Conservation (phyloP, 2,329 filamentous ascomycete species). For the Hypoxylon rubiginosum region DNA sequence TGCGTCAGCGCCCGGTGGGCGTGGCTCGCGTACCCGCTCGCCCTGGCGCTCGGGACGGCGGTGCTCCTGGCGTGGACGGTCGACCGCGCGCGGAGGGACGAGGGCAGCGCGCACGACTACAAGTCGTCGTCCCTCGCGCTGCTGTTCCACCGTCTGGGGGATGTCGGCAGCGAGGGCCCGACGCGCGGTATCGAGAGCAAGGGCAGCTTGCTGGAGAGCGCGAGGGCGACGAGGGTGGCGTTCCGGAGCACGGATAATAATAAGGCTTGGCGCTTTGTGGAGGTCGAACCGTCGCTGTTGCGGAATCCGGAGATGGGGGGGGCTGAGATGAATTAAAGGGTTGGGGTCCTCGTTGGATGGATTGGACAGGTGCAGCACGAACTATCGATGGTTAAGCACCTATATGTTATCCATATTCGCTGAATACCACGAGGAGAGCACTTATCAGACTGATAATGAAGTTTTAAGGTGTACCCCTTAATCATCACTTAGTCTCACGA, state of each 20-base stretch:
- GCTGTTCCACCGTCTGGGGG: slow-evolving; percentile 20
- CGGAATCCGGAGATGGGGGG: neutral
- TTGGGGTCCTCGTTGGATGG: neutral
- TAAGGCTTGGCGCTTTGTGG: slow-evolving; percentile 30
- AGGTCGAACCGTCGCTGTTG: slow-evolving; percentile 43
- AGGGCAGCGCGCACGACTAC: slow-evolving; percentile 25
- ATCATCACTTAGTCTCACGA: too few species aligned
- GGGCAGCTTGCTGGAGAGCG: slow-evolving; percentile 16
- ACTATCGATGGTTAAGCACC: too few species aligned
- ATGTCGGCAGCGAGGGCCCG: slow-evolving; percentile 16
- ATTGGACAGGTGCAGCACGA: too few species aligned
- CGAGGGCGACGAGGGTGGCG: slow-evolving; percentile 19
- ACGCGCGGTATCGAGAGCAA: slow-evolving; percentile 1
- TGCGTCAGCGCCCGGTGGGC: slow-evolving; percentile 25
- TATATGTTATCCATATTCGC: too few species aligned
- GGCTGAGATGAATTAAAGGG: neutral
- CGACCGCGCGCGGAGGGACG: slow-evolving; percentile 11
- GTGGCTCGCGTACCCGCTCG: slow-evolving; percentile 21
- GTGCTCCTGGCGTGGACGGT: slow-evolving; percentile 23
- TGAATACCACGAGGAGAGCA: too few species aligned
- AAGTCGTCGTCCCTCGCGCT: slow-evolving; percentile 29
- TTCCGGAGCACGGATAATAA: slow-evolving; percentile 17
- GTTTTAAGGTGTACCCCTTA: too few species aligned
- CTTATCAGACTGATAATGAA: too few species aligned
- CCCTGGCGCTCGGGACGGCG: slow-evolving; percentile 8